Evolutionary conservation across 768 basidiomycete genomes (phyloP).

Genomic region (Leucosporidium creatinivorum): DNA sequence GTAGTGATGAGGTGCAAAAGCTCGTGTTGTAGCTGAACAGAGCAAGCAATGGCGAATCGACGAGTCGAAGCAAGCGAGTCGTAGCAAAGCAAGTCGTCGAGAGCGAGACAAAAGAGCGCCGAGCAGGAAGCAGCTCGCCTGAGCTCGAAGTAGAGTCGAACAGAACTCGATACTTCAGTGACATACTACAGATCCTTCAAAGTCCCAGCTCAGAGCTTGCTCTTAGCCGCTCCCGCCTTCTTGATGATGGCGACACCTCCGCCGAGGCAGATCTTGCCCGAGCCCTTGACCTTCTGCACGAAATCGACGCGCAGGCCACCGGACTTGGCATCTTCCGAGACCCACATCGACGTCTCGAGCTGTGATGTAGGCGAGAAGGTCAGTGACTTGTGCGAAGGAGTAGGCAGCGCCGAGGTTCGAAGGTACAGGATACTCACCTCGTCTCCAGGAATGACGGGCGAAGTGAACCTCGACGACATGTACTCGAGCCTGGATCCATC

Average conservation of each 20-base stretch:
- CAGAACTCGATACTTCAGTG: too few relatives aligned
- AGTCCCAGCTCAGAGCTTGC: neutral
- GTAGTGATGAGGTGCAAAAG: too few relatives aligned
- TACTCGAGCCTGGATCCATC: conserved; percentile 58
- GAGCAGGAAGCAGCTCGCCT: too few relatives aligned
- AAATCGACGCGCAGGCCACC: conserved; percentile 32
- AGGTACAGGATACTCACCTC: conserved; percentile 4
- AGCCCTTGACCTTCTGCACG: conserved; percentile 32
- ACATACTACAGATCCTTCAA: too few relatives aligned
- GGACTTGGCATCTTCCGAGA: conserved; percentile 19
- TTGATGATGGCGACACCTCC: conserved; percentile 30
- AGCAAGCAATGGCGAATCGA: too few relatives aligned
- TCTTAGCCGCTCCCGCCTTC: neutral
- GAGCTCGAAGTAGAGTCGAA: too few relatives aligned
- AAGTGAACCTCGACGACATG: conserved; percentile 69
- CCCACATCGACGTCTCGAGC: conserved; percentile 31
- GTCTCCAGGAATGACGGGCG: conserved; percentile 39
- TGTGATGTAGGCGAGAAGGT: neutral
- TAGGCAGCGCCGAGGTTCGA: conserved; percentile 8
- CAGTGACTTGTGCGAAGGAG: too few relatives aligned
- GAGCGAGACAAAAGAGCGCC: too few relatives aligned
- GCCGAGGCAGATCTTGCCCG: conserved; percentile 27
- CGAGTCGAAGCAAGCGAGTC: too few relatives aligned
- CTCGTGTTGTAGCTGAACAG: too few relatives aligned
- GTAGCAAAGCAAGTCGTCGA: too few relatives aligned